A percentile compares a stretch with the other conserved stretches of the same genome.
These are phyloP conservation scores for Sarocladiaceae sp. DNA, from an alignment of 2,329 filamentous ascomycete species.

Conservation along the genomic window DNA sequence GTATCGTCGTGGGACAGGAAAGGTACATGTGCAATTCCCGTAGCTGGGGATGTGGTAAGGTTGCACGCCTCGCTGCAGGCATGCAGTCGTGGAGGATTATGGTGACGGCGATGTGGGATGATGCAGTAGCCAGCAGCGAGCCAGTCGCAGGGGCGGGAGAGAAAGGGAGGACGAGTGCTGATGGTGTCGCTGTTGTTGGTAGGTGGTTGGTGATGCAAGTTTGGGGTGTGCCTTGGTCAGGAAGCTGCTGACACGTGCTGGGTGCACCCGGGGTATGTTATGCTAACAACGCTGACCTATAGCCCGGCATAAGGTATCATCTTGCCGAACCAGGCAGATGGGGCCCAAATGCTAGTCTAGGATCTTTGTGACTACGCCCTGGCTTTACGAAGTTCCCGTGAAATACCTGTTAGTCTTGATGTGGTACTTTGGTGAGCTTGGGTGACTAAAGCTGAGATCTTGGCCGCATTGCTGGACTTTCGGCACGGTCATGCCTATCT, in stretches of 20 bases:
- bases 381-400: no score
- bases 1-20: not conserved
- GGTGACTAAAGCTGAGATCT: not conserved
- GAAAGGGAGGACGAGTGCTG: not conserved
- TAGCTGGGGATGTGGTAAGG: not conserved
- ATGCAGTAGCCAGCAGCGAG: not conserved
- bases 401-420: not conserved
- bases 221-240: not conserved
- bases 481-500: not conserved
- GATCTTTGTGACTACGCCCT: no score
- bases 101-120: constrained; percentile 3
- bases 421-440: constrained; percentile 1
- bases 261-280: no score
- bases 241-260: not conserved
- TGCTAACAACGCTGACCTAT: no score
- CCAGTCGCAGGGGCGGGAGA: not conserved
- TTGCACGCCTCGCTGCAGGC: not conserved
- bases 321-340: not conserved
- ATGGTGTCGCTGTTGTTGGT: not conserved
- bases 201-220: not conserved
- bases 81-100: not conserved
- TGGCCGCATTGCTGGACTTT: not conserved
- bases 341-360: no score
- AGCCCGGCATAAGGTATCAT: not conserved
- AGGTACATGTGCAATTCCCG: constrained; percentile 2